Conservation (phyloP, 176 grass and related monocot genomes). For the Phoenix roebelenii region DNA sequence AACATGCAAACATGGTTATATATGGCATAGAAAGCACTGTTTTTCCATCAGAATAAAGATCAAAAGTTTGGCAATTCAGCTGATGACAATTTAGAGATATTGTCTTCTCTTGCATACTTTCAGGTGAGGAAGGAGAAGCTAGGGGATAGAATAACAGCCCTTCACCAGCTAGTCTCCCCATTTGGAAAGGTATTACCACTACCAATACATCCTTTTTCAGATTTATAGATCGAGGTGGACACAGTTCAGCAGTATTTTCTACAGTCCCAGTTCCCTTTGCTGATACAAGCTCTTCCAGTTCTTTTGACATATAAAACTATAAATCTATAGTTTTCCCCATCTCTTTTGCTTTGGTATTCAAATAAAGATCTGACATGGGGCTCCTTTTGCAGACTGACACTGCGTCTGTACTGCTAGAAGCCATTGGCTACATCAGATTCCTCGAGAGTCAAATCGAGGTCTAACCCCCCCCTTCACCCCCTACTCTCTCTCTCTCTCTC, state of each 20-base stretch:
- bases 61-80: no score
- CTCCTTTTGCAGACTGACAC: slow-evolving; percentile 2
- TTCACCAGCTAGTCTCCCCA: slow-evolving; percentile 79
- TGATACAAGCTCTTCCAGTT: no score
- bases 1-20: no score
- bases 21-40: no score
- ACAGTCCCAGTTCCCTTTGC: no score
- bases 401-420: slow-evolving; percentile 5
- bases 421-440: slow-evolving; percentile 10
- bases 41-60: no score
- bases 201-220: no score
- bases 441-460: slow-evolving; percentile 7
- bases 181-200: slow-evolving; percentile 56
- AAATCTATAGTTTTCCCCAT: slow-evolving; percentile 36
- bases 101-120: neutral
- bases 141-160: slow-evolving; percentile 75
- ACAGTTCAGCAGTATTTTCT: no score
- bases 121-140: slow-evolving; percentile 85
- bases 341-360: slow-evolving; percentile 33
- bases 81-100: no score
- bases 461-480: neutral
- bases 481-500: neutral
- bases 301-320: no score
- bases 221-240: no score
- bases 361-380: slow-evolving; percentile 38